Base-by-base conservation (phyloP, 2,329 filamentous ascomycete species). In the Hymenoscyphus salicellus region DNA sequence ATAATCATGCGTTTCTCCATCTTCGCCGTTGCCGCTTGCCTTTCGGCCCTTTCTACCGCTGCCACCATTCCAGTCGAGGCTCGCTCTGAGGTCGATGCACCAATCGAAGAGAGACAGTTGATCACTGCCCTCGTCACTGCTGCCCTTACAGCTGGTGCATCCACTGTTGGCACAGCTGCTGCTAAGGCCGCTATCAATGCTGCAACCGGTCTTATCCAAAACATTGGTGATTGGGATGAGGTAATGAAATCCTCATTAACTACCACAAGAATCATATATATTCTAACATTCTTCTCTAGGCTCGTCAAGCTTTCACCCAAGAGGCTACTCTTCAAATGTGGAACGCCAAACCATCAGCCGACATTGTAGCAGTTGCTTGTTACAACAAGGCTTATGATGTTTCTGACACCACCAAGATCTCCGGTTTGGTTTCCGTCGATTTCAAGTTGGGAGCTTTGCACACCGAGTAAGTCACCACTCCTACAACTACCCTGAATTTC, bases 221-320 rank as follows among this genome's bases (percentile, higher is more conserved):
- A 38, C 3, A 30, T 49, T 5, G 10, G 1, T 2, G 38, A 43
- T 3, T 60, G 58, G 58, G 41, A 60, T 11, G 26, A 17, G 41
- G 58, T 60, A 33, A 32, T 30, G 5, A n/a, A 33, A 43, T n/a
- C 23, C 38, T 8, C n/a, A 14, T 52, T 3, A 30, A 30, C 28
- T 28, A 32, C 30, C 7, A 16, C 41, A 46, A 30, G 30, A 23
- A 16, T 16, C 1, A 3, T 10, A 32, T 60, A 3, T 10, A 32
- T 60, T 16, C 38, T 43, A 49, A 28, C 33, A 60, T 16, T 38
- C 10, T 28, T 14, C 16, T 17, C 10, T 17, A 60, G 58, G 36
- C 58, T 46, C 58, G 58, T 49, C 58, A 60, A 49, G 17, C 20
- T 28, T 60, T 60, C 41, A 60, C 58, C 26, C 36, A 60, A 33